A percentile compares a stretch with the other conserved stretches of the same genome.
These are phyloP conservation scores for Candida tunisiensis DNA, from an alignment of 1,139 yeast genomes.

Conservation along the genomic window DNA sequence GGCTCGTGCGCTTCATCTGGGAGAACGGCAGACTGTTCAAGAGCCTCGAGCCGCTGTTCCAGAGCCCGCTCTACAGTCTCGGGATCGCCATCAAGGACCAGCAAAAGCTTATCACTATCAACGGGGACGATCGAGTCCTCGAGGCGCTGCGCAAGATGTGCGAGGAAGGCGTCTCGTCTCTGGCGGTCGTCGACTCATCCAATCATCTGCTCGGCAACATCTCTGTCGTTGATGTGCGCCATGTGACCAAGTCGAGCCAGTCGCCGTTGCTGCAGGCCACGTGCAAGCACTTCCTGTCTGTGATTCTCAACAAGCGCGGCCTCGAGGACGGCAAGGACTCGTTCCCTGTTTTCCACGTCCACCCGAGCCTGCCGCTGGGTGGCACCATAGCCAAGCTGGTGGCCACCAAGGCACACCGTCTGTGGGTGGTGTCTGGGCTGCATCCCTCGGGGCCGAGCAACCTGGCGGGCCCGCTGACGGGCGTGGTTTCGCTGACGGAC, in stretches of 20 bases:
- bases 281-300: constrained; percentile 75
- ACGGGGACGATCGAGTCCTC: constrained; percentile 72
- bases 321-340: constrained; percentile 91
- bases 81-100: constrained; percentile 57
- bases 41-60: constrained; percentile 55
- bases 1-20: constrained; percentile 73
- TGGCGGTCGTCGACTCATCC: constrained; percentile 83
- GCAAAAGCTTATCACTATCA: constrained; percentile 51
- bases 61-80: constrained; percentile 46
- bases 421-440: constrained; percentile 54
- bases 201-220: constrained; percentile 74
- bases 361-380: constrained; percentile 60
- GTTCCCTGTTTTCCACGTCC: constrained; percentile 90
- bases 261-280: constrained; percentile 66
- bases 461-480: constrained; percentile 50
- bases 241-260: constrained; percentile 69
- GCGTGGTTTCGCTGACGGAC: constrained; percentile 85
- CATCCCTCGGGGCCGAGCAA: constrained; percentile 12
- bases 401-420: constrained; percentile 84
- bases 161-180: constrained; percentile 64
- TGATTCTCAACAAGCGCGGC: constrained; percentile 76
- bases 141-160: constrained; percentile 84
- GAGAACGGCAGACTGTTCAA: constrained; percentile 81
- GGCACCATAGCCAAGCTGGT: constrained; percentile 88
- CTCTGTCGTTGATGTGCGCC: constrained; percentile 82